These are phyloP conservation scores for Echinochloa phyllopogon DNA, from an alignment of 176 grass and related monocot genomes.

Conservation along the genomic window DNA sequence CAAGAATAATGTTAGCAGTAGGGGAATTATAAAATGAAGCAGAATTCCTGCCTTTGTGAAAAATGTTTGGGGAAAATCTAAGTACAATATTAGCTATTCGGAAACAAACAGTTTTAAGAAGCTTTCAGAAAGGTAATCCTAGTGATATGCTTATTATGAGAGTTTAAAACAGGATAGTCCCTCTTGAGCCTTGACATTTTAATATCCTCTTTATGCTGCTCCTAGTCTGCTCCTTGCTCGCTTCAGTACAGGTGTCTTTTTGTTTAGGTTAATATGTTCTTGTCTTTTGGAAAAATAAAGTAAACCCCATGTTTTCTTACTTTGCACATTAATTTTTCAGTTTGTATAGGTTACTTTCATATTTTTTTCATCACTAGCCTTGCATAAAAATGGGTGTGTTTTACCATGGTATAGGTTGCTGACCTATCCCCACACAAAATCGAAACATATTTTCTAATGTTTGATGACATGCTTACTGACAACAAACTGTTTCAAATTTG, in stretches of 20 bases:
- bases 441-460: background rate
- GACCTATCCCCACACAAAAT: background rate
- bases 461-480: background rate
- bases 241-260: background rate
- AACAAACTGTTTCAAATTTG: background rate
- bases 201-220: background rate
- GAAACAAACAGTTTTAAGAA: background rate
- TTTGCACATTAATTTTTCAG: conserved; percentile 9
- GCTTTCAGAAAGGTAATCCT: conserved; percentile 15
- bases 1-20: conserved; percentile 1
- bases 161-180: background rate
- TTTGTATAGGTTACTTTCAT: conserved; percentile 13
- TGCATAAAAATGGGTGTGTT: background rate
- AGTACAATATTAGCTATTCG: background rate
- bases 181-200: conserved; percentile 23
- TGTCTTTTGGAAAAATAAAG: background rate
- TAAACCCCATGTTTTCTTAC: background rate
- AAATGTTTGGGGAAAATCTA: background rate
- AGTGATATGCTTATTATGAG: background rate
- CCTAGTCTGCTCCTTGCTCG: background rate
- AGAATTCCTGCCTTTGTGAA: background rate
- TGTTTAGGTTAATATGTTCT: background rate
- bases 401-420: background rate
- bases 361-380: background rate
- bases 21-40: background rate